These are phyloP conservation scores for Daldinia eschscholtzii DNA, from an alignment of 2,329 filamentous ascomycete species.

Conservation along the genomic window DNA sequence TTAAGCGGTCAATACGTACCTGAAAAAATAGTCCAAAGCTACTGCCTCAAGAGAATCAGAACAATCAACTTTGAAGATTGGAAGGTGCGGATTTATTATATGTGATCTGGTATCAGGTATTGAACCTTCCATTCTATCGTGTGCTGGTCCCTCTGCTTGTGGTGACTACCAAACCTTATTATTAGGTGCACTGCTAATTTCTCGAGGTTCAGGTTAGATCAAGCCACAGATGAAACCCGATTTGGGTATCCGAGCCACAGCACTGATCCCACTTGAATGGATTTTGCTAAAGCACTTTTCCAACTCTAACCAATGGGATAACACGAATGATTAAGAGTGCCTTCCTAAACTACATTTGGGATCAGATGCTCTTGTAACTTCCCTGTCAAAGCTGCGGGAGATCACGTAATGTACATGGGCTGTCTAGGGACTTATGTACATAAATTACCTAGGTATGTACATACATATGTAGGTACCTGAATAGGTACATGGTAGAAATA, in stretches of 20 bases:
- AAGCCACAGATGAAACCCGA: constrained; percentile 41
- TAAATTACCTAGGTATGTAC: not conserved
- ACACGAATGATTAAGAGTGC: constrained; percentile 20
- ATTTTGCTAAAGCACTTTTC: constrained; percentile 22
- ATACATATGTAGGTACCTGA: constrained; percentile 11
- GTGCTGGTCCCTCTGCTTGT: constrained; percentile 40
- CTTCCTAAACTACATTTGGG: constrained; percentile 41
- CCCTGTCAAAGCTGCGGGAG: constrained; percentile 25
- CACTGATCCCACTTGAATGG: constrained; percentile 38
- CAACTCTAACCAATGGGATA: constrained; percentile 47
- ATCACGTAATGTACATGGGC: constrained; percentile 11
- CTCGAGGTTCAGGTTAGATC: constrained; percentile 48
- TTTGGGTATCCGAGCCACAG: constrained; percentile 36
- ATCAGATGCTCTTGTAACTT: constrained; percentile 16
- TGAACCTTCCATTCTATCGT: not conserved
- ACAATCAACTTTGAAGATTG: not conserved
- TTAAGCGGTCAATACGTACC: constrained; percentile 6
- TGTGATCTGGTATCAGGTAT: not conserved
- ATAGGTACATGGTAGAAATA: not conserved
- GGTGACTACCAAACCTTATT: constrained; percentile 12
- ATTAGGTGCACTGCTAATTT: constrained; percentile 48
- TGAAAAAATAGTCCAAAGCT: not conserved
- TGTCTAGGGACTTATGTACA: not conserved
- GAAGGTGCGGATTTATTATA: not conserved
- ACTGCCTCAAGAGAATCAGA: not conserved